A percentile compares a stretch with the other conserved stretches of the same genome.
Evolutionary conservation across 2,329 filamentous ascomycete species (phyloP).

Genomic region (Colletotrichum somersetense): DNA sequence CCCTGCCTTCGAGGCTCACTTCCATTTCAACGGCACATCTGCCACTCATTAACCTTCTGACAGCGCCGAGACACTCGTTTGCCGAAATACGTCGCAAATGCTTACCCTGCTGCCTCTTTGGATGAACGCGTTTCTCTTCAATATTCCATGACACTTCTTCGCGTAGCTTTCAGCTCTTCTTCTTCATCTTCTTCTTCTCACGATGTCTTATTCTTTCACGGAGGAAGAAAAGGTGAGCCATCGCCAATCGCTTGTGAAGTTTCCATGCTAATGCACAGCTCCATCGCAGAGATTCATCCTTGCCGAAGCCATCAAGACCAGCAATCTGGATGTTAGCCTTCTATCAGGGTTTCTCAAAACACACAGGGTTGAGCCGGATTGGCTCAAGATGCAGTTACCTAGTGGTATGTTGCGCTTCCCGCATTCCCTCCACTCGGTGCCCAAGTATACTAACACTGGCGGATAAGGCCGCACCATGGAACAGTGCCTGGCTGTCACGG

Average conservation of each 20-base stretch:
- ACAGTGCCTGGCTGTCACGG: slow-evolving; percentile 58
- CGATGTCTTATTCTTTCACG: slow-evolving; percentile 54
- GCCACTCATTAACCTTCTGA: slow-evolving; percentile 4
- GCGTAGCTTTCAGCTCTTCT: slow-evolving; percentile 5
- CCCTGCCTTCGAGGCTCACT: slow-evolving; percentile 1
- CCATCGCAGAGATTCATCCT: slow-evolving; percentile 66
- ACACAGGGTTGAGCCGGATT: slow-evolving; percentile 55
- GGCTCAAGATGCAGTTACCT: slow-evolving; percentile 63
- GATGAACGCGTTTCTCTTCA: background rate
- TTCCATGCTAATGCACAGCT: slow-evolving; percentile 31
- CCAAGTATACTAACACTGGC: slow-evolving; percentile 14
- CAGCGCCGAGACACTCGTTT: slow-evolving; percentile 33
- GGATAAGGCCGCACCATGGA: slow-evolving; percentile 60
- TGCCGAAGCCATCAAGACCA: slow-evolving; percentile 70
- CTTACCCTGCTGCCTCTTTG: slow-evolving; percentile 9
- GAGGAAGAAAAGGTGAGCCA: slow-evolving; percentile 65
- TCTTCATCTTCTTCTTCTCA: slow-evolving; percentile 18
- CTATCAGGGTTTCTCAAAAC: slow-evolving; percentile 62
- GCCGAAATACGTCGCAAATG: slow-evolving; percentile 39
- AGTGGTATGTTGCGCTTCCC: slow-evolving; percentile 53
- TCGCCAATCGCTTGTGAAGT: slow-evolving; percentile 25
- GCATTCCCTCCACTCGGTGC: slow-evolving; percentile 4
- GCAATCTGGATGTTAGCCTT: slow-evolving; percentile 60
- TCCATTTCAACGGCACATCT: slow-evolving; percentile 23
- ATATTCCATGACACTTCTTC: slow-evolving; percentile 21